These are phyloP conservation scores for Apiospora marii DNA, from an alignment of 2,329 filamentous ascomycete genomes.

Conservation along the genomic window DNA sequence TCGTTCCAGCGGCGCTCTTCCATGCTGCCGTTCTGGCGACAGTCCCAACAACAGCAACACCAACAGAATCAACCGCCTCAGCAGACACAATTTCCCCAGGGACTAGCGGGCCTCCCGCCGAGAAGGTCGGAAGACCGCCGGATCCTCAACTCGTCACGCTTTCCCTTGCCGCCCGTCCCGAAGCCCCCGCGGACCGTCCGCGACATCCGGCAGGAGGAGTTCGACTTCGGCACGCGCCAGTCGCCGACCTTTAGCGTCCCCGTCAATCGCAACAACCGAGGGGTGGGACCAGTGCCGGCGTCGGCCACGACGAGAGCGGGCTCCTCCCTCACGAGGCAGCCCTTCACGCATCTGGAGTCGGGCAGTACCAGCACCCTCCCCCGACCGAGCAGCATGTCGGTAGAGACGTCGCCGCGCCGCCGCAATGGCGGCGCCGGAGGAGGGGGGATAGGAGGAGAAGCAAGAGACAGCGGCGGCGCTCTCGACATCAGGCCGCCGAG, in stretches of 20 bases:
- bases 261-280: neutral
- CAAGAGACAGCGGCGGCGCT: neutral
- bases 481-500: neutral
- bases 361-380: neutral
- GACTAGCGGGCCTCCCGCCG: neutral
- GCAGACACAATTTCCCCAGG: neutral
- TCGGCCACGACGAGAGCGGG: no score
- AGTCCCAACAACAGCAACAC: neutral
- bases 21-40: conserved; percentile 13
- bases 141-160: neutral
- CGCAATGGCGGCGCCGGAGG: neutral
- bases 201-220: neutral
- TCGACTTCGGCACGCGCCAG: neutral
- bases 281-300: neutral
- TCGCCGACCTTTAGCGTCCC: neutral
- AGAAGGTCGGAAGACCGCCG: neutral
- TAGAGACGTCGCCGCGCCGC: neutral
- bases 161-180: neutral
- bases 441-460: neutral
- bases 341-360: neutral
- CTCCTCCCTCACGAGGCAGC: neutral
- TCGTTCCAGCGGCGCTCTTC: neutral
- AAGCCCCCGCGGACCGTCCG: neutral
- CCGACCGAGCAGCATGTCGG: neutral
- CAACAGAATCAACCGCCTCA: neutral